Conservation (phyloP, 768 basidiomycete species). For the Lactifluus rugatus region DNA sequence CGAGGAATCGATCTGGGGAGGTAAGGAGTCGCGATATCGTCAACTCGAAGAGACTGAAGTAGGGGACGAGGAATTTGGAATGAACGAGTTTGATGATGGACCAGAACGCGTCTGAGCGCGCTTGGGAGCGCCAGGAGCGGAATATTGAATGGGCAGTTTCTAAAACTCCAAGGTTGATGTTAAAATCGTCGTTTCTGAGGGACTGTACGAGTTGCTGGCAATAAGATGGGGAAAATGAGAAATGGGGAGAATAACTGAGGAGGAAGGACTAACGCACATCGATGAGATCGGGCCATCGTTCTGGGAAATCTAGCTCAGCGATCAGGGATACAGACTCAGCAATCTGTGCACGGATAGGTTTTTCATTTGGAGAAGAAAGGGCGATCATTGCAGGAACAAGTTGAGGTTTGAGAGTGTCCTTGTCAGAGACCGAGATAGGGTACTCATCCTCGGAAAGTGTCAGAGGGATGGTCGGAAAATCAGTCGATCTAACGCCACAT, state of each 20-base stretch:
- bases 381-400: conserved; percentile 89
- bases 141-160: conserved; percentile 97
- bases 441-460: conserved; percentile 47
- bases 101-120: conserved; percentile 80
- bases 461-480: conserved; percentile 1
- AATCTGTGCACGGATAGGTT: conserved; percentile 69
- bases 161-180: conserved; percentile 80
- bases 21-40: conserved; percentile 46
- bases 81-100: conserved; percentile 89
- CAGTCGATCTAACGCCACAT: conserved; percentile 18
- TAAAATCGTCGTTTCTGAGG: conserved; percentile 72
- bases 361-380: conserved; percentile 65
- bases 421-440: conserved; percentile 64
- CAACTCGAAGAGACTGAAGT: conserved; percentile 72
- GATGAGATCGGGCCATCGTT: conserved; percentile 78
- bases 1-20: conserved; percentile 37
- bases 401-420: conserved; percentile 57
- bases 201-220: conserved; percentile 72
- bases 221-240: neutral
- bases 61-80: conserved; percentile 70
- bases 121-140: conserved; percentile 83
- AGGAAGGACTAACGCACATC: conserved; percentile 51
- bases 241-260: neutral
- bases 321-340: conserved; percentile 90
- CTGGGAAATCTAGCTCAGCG: conserved; percentile 86